A percentile compares a stretch with the other conserved stretches of the same genome.
Evolutionary conservation across 768 basidiomycete species (phyloP).

Genomic region (Rhodotorula toruloides): DNA sequence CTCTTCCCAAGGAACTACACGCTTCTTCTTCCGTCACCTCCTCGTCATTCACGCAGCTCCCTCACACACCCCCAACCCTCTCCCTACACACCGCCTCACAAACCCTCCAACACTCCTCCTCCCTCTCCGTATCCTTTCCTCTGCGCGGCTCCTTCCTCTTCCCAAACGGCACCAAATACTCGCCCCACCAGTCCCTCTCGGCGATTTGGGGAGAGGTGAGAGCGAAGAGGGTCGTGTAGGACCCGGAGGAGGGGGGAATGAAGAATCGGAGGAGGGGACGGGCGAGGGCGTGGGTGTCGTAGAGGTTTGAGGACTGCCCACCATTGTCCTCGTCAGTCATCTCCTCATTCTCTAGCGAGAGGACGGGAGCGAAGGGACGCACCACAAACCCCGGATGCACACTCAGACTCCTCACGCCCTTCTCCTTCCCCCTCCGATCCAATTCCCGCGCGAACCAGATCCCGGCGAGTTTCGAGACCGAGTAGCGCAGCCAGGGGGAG

Average conservation of each 20-base stretch:
- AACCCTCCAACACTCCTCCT: conserved; percentile 25
- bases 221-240: conserved; percentile 22
- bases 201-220: conserved; percentile 23
- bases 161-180: conserved; percentile 27
- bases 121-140: conserved; percentile 15
- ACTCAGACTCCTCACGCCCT: conserved; percentile 6
- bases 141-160: conserved; percentile 13
- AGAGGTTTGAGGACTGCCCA: conserved; percentile 17
- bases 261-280: neutral
- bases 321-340: too few species aligned
- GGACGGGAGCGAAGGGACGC: neutral
- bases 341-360: too few species aligned
- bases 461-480: conserved; percentile 12
- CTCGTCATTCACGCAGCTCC: neutral
- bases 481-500: conserved; percentile 25
- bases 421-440: conserved; percentile 7
- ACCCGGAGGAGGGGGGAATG: conserved; percentile 15
- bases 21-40: too few species aligned
- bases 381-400: conserved; percentile 31
- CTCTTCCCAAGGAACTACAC: too few species aligned
- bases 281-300: conserved; percentile 3
- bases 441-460: conserved; percentile 30
- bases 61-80: neutral
- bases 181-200: conserved; percentile 30
- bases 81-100: conserved; percentile 13